These are phyloP conservation scores for Cladophialophora chaetospira DNA, from an alignment of 2,329 filamentous ascomycete genomes.

Conservation along the genomic window DNA sequence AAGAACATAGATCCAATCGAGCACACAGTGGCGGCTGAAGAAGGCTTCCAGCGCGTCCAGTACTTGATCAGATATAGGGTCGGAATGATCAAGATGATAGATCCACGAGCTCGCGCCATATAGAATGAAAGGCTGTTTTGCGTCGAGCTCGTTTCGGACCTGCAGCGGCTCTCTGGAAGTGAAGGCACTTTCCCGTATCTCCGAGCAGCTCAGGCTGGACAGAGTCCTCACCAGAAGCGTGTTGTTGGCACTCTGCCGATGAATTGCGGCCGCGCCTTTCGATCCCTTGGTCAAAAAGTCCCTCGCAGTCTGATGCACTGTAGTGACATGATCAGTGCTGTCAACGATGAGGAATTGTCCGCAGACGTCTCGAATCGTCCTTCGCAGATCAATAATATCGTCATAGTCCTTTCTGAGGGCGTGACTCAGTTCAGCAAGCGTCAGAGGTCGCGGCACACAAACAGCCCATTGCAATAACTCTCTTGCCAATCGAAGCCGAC, in stretches of 20 bases:
- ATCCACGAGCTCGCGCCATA: conserved; percentile 29
- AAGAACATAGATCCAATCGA: conserved; percentile 41
- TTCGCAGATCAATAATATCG: conserved; percentile 29
- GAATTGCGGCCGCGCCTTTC: neutral
- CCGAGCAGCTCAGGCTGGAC: neutral
- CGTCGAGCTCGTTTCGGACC: neutral
- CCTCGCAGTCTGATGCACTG: conserved; percentile 37
- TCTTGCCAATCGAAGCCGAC: conserved; percentile 20
- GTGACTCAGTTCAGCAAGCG: conserved; percentile 33
- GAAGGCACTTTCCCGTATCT: neutral
- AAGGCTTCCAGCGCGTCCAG: conserved; percentile 18
- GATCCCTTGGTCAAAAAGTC: conserved; percentile 28
- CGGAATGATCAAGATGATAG: conserved; percentile 21
- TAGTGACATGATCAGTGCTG: conserved; percentile 22
- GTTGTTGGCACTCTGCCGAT: conserved; percentile 10
- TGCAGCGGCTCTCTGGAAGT: neutral
- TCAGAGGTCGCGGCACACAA: conserved; percentile 33
- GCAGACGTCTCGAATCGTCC: conserved; percentile 34
- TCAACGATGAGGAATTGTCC: conserved; percentile 36
- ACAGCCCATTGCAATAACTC: conserved; percentile 35
- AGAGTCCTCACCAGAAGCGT: conserved; percentile 11
- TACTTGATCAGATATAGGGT: neutral
- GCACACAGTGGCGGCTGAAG: conserved; percentile 27
- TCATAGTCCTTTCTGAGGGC: conserved; percentile 32
- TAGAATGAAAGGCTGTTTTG: conserved; percentile 9